A percentile compares a stretch with the other conserved stretches of the same genome.
Conservation (phyloP, 1,284 basidiomycete species). For the Inonotus obliquus region DNA sequence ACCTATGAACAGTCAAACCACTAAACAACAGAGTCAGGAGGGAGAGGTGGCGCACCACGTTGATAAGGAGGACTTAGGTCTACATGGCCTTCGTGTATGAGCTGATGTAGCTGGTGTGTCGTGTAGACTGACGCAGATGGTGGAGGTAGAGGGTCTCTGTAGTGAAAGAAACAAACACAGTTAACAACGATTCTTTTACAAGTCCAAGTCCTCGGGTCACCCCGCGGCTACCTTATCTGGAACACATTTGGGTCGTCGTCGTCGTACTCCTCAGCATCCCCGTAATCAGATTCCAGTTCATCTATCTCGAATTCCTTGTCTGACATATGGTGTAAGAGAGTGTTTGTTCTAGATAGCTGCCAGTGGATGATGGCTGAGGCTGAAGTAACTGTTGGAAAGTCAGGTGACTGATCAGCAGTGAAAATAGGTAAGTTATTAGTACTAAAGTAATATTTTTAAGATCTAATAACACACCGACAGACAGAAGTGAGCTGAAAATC, state of each 20-base stretch:
- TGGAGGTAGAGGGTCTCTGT: constrained; percentile 10
- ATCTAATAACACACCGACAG: too few species aligned
- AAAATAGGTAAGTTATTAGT: too few species aligned
- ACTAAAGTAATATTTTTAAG: too few species aligned
- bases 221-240: constrained; percentile 9
- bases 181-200: not conserved
- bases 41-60: constrained; percentile 7
- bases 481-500: too few species aligned
- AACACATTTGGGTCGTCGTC: constrained; percentile 14
- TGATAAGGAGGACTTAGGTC: constrained; percentile 18
- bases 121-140: constrained; percentile 10
- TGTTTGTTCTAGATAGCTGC: not conserved
- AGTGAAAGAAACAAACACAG: not conserved
- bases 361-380: not conserved
- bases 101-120: constrained; percentile 15
- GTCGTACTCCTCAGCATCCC: constrained; percentile 15
- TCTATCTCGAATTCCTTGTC: constrained; percentile 12
- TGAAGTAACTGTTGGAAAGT: not conserved
- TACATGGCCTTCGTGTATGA: constrained; percentile 18
- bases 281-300: constrained; percentile 18
- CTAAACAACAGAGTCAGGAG: not conserved
- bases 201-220: not conserved
- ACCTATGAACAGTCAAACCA: constrained; percentile 28
- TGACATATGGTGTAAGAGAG: constrained; percentile 1
- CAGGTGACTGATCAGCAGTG: not conserved